These are phyloP conservation scores for Debaryomyces castellii DNA, from an alignment of 805 yeast species.

Conservation along the genomic window DNA sequence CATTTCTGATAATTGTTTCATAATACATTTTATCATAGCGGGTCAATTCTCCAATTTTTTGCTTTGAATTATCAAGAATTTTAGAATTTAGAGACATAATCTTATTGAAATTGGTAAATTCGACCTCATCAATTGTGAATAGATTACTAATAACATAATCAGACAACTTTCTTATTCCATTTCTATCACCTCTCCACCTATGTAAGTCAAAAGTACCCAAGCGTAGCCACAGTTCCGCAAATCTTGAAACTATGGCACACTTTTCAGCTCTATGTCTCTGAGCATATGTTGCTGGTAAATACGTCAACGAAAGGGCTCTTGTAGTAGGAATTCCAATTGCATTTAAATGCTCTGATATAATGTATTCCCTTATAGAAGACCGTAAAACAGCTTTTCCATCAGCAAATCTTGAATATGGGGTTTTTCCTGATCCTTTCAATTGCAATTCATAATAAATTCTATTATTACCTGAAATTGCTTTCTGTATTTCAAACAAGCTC, in stretches of 20 bases:
- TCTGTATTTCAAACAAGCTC: constrained; percentile 70
- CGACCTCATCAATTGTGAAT: constrained; percentile 37
- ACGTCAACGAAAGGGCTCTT: constrained; percentile 72
- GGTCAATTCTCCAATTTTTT: constrained; percentile 40
- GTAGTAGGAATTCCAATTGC: constrained; percentile 86
- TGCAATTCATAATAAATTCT: constrained; percentile 62
- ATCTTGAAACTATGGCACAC: constrained; percentile 82
- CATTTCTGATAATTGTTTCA: constrained; percentile 73
- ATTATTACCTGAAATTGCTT: constrained; percentile 26
- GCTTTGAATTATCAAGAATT: constrained; percentile 15
- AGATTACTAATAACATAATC: constrained; percentile 73
- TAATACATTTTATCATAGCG: constrained; percentile 70
- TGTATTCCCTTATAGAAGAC: constrained; percentile 84
- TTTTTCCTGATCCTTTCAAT: constrained; percentile 87
- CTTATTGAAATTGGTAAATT: constrained; percentile 28
- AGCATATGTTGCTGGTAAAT: constrained; percentile 75
- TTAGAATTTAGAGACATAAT: constrained; percentile 17
- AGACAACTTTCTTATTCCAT: constrained; percentile 60
- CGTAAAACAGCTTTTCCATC: constrained; percentile 94
- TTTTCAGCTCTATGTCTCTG: constrained; percentile 69
- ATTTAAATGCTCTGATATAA: constrained; percentile 77
- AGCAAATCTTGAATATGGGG: constrained; percentile 92
- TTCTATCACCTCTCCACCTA: constrained; percentile 68
- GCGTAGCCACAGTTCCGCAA: constrained; percentile 85
- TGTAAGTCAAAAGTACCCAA: constrained; percentile 86